These are phyloP conservation scores for Pholiota microspora DNA, from an alignment of 768 basidiomycete genomes.

Conservation along the genomic window DNA sequence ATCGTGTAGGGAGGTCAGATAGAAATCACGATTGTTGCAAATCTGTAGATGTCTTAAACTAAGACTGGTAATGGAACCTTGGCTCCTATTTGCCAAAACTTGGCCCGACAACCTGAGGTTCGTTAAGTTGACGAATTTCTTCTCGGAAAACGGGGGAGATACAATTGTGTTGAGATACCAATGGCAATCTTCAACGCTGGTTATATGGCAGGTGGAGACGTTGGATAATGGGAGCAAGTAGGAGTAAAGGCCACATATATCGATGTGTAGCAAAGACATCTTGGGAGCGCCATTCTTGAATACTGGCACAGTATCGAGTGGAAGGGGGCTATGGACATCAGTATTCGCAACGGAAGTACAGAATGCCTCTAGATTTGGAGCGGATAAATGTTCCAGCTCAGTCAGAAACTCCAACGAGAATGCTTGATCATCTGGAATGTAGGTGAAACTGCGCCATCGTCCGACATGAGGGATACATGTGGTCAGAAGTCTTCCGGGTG, in stretches of 20 bases:
- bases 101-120: not conserved
- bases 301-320: not conserved
- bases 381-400: not conserved
- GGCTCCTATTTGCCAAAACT: constrained; percentile 4
- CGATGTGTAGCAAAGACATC: constrained; percentile 14
- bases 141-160: constrained; percentile 13
- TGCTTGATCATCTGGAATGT: constrained; percentile 10
- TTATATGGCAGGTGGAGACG: constrained; percentile 15
- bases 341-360: constrained; percentile 7
- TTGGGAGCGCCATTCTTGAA: constrained; percentile 19
- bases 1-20: constrained; percentile 7
- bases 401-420: not conserved
- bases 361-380: constrained; percentile 17
- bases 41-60: constrained; percentile 18
- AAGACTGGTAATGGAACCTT: not conserved
- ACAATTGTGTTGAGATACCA: not conserved
- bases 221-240: not conserved
- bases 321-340: not conserved
- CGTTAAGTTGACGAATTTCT: constrained; percentile 15
- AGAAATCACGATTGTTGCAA: constrained; percentile 4
- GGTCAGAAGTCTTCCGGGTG: not conserved
- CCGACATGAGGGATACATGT: constrained; percentile 5
- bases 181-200: constrained; percentile 2
- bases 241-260: constrained; percentile 1
- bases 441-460: constrained; percentile 18